Conservation (phyloP, 228 moss, liverwort and hornwort genomes). For the Sphagnum magellanicum region DNA sequence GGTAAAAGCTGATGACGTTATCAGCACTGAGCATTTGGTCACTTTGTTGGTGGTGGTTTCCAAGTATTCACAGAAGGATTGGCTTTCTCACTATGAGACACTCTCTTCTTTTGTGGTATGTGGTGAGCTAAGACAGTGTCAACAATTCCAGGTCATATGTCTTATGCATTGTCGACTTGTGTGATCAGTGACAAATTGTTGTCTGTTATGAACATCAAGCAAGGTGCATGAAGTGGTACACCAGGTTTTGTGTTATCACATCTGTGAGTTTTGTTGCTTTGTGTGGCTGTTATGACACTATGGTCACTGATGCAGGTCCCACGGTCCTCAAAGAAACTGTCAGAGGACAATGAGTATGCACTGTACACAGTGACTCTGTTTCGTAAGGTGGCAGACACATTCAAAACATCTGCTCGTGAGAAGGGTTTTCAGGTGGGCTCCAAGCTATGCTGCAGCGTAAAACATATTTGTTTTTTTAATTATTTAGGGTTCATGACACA, state of each 20-base stretch:
- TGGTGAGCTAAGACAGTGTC: not conserved
- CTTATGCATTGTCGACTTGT: too few species aligned
- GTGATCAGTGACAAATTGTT: too few species aligned
- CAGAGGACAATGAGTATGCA: constrained; percentile 62
- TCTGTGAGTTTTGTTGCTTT: too few species aligned
- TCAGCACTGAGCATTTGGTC: constrained; percentile 53
- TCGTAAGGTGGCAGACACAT: constrained; percentile 54
- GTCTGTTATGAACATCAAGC: too few species aligned
- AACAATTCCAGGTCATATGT: not conserved
- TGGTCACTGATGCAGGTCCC: constrained; percentile 26
- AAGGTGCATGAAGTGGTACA: too few species aligned
- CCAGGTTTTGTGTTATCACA: too few species aligned
- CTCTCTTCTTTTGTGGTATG: constrained; percentile 59
- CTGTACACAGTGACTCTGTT: constrained; percentile 60
- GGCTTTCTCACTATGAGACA: constrained; percentile 51
- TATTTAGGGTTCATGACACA: too few species aligned
- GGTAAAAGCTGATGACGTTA: constrained; percentile 40
- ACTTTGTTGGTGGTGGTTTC: constrained; percentile 63
- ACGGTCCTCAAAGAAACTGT: constrained; percentile 50
- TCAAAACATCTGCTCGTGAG: constrained; percentile 46
- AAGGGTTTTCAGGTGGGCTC: constrained; percentile 47
- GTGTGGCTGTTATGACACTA: too few species aligned
- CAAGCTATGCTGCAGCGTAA: too few species aligned
- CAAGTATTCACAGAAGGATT: constrained; percentile 63
- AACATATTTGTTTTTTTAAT: too few species aligned